Percentiles rank a stretch among this genome's conserved stretches.
phyloP scores from a whole-genome alignment of 2,329 filamentous ascomycete genomes.

The Colletotrichum sp. region DNA sequence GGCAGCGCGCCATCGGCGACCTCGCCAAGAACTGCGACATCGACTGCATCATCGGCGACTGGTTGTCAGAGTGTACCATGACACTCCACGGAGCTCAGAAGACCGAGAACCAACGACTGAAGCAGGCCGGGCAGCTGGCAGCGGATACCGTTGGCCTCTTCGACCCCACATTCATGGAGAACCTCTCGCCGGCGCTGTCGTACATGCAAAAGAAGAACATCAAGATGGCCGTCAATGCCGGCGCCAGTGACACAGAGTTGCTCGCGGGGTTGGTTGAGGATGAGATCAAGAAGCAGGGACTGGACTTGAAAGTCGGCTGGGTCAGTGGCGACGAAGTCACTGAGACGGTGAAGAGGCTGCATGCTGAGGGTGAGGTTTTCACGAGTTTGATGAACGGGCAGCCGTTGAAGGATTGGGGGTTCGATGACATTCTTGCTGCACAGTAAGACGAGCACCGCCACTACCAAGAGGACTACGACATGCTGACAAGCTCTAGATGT shows the following conservation, averaged over 20 bases:
- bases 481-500: constrained; percentile 1
- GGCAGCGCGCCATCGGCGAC: constrained; percentile 43
- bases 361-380: constrained; percentile 26
- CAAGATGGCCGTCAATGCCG: constrained; percentile 44
- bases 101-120: constrained; percentile 27
- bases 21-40: constrained; percentile 42
- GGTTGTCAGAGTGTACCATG: constrained; percentile 37
- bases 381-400: constrained; percentile 28
- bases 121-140: constrained; percentile 22
- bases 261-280: constrained; percentile 33
- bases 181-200: constrained; percentile 32
- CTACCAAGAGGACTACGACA: fast-evolving
- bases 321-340: constrained; percentile 43
- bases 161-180: constrained; percentile 36
- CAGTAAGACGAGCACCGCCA: neutral
- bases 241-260: constrained; percentile 39
- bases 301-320: constrained; percentile 38
- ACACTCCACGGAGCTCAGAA: constrained; percentile 25
- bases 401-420: constrained; percentile 27
- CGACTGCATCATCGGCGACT: constrained; percentile 34
- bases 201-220: constrained; percentile 33
- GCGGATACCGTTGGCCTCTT: constrained; percentile 26
- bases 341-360: constrained; percentile 24
- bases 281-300: constrained; percentile 32
- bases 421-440: constrained; percentile 19